Percentiles rank a stretch among this genome's conserved stretches.
Evolutionary conservation across 768 basidiomycete species (phyloP).

Genomic region (Hericium alpestre): DNA sequence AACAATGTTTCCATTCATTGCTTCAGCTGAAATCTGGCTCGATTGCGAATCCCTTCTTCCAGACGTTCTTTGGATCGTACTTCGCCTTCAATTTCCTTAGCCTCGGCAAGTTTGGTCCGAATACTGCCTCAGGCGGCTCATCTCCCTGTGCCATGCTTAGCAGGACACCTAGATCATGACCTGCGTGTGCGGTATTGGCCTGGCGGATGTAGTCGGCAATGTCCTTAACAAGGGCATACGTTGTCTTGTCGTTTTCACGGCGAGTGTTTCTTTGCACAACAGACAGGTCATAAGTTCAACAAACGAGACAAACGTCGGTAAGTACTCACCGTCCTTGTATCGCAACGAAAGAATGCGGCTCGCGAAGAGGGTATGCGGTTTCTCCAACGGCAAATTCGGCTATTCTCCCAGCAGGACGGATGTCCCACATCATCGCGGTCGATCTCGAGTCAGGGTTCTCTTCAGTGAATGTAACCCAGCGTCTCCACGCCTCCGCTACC

Average conservation of each 20-base stretch:
- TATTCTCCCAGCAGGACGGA: neutral
- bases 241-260: neutral
- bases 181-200: neutral
- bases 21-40: conserved; percentile 11
- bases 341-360: conserved; percentile 15
- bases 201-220: neutral
- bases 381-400: conserved; percentile 1
- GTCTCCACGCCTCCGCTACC: neutral
- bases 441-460: neutral
- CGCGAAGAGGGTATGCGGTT: conserved; percentile 8
- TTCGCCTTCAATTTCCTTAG: conserved; percentile 19
- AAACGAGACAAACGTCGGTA: neutral
- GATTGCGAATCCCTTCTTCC: conserved; percentile 18
- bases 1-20: too few relatives aligned
- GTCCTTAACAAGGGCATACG: neutral
- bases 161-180: conserved; percentile 12
- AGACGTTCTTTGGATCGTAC: conserved; percentile 24
- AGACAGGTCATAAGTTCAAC: neutral
- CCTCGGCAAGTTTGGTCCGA: conserved; percentile 17
- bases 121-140: conserved; percentile 20
- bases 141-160: conserved; percentile 15
- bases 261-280: neutral
- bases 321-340: conserved; percentile 13
- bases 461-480: neutral
- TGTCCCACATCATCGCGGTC: neutral